Percentiles rank a stretch among this genome's conserved stretches.
Conservation (phyloP, 352 stramenopile species). For the Globisporangium parvum region DNA sequence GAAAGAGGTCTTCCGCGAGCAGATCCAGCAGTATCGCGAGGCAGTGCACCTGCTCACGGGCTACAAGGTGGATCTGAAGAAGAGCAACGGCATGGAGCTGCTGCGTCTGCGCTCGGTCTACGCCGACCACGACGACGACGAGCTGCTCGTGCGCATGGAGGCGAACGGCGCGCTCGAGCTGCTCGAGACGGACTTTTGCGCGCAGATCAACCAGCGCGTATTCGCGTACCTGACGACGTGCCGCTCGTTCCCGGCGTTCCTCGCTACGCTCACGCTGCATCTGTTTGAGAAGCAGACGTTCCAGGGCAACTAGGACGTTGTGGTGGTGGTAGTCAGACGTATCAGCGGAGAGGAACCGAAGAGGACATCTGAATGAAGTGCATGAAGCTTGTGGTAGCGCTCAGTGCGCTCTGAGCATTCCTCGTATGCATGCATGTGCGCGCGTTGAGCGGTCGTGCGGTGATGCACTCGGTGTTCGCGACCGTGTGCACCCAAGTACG, state of each 20-base stretch:
- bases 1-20: conserved; percentile 85
- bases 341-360: no score
- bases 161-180: conserved; percentile 66
- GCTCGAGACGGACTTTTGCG: conserved; percentile 76
- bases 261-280: conserved; percentile 83
- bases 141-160: conserved; percentile 83
- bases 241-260: conserved; percentile 86
- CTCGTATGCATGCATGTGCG: no score
- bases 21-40: conserved; percentile 87
- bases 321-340: background rate
- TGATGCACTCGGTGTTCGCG: conserved; percentile 11
- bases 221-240: conserved; percentile 73
- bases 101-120: conserved; percentile 78
- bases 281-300: conserved; percentile 91
- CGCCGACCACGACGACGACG: conserved; percentile 78
- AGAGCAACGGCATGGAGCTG: conserved; percentile 71
- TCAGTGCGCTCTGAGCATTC: no score
- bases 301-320: conserved; percentile 41
- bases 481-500: conserved; percentile 52
- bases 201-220: conserved; percentile 53
- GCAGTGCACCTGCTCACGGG: conserved; percentile 86
- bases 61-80: conserved; percentile 85
- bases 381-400: no score
- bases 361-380: no score
- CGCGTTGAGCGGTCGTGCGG: no score